These are phyloP conservation scores for Penicillium roqueforti DNA, from an alignment of 495 filamentous ascomycete species.

Conservation along the genomic window DNA sequence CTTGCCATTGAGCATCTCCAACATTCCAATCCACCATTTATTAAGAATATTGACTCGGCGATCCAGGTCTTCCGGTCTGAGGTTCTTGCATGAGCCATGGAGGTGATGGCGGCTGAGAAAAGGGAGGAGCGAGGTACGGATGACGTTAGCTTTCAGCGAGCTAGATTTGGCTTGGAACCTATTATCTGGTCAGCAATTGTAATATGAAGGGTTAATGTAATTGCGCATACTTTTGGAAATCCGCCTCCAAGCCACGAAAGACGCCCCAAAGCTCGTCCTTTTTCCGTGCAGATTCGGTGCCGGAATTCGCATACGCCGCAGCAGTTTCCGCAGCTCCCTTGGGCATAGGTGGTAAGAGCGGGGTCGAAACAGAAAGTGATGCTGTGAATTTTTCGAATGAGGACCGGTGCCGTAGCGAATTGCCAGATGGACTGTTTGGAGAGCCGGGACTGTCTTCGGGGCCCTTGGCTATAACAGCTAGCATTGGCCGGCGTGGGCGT, in stretches of 20 bases:
- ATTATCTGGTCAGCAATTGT: conserved; percentile 15
- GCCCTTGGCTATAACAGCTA: conserved; percentile 47
- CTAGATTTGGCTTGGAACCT: conserved; percentile 74
- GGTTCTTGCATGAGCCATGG: conserved; percentile 63
- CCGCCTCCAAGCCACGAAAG: conserved; percentile 76
- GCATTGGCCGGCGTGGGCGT: conserved; percentile 49
- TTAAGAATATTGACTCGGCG: conserved; percentile 77
- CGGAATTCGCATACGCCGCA: conserved; percentile 35
- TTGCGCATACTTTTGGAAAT: conserved; percentile 66
- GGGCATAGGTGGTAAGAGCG: conserved; percentile 50
- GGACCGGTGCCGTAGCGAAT: conserved; percentile 51
- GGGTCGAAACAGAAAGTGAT: conserved; percentile 42
- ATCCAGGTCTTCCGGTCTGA: conserved; percentile 82
- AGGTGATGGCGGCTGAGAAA: conserved; percentile 70
- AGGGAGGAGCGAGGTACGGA: conserved; percentile 75
- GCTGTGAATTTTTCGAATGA: conserved; percentile 56
- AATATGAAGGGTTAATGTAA: neutral
- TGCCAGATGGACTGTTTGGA: conserved; percentile 46
- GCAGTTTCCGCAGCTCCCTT: conserved; percentile 32
- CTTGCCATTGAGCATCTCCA: conserved; percentile 78
- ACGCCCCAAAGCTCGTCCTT: conserved; percentile 88
- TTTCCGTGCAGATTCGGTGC: conserved; percentile 47
- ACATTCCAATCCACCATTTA: conserved; percentile 91
- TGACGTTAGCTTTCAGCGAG: conserved; percentile 71
- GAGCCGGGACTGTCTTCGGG: conserved; percentile 37